Evolutionary conservation across 192 early-diverging fungal species (phyloP), one percentile per base, ranked within the genome.

Genomic region (Dimargaris cristalligena): DNA sequence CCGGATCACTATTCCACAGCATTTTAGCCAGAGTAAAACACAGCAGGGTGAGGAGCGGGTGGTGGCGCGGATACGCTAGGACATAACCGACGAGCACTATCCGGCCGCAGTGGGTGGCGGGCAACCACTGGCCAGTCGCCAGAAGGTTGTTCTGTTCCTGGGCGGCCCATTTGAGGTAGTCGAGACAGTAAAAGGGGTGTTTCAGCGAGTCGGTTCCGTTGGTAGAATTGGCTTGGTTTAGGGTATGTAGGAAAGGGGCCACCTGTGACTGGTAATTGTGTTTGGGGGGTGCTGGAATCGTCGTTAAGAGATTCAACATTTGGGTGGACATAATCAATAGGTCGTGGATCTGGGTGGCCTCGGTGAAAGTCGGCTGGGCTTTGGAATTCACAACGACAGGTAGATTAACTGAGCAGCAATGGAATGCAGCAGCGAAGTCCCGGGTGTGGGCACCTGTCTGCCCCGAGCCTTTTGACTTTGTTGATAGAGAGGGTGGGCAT

Each of bases 21-120:
- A 54, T 9, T 34, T 54, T 54, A 30, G 52, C 52, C 52, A 54
- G 26, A 13, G 52, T 54, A n/a, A 54, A 34, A 25, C 52, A 54
- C 26, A 30, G 52, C 30, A 54, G 52, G 9, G 30, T 54, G 30
- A 54, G 30, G 3, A 54, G 25, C 3, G 52, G 52, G 52, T 54
- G 52, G 29, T 34, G 4, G 10, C 3, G 52, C 32, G 52, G 52
- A 30, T 54, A 54, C 9, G 25, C 52, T 8, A 54, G 52, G 25
- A 54, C 8, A 29, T 54, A 54, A 14, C 52, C 52, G 14, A 54
- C 52, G 8, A 54, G n/a, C 9, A n/a, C 28, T 3, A 23, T 30
- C 52, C 13, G 52, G 6, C 52, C 52, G 8, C 18, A 10, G 26
- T 9, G 3, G 30, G 52, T 6, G 9, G 52, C 52, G 14, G 18